Conservation (phyloP, 1,139 yeast genomes). For the Candida sojae region DNA sequence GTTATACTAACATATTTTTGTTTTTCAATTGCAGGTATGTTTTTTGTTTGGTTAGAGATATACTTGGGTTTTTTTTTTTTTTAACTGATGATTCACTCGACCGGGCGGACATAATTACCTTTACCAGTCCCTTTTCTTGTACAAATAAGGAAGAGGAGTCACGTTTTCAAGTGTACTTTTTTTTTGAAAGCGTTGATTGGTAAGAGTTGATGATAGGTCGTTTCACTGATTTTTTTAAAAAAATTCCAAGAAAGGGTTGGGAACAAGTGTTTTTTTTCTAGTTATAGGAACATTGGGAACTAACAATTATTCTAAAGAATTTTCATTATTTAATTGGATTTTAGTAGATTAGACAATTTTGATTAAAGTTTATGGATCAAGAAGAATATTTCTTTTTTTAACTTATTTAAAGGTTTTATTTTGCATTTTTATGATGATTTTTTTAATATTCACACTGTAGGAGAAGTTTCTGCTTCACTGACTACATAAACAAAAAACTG, state of each 20-base stretch:
- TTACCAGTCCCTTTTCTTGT: conserved; percentile 48
- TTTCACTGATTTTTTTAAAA: conserved; percentile 27
- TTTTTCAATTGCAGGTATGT: conserved; percentile 2
- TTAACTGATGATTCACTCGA: conserved; percentile 62
- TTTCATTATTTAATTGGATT: neutral
- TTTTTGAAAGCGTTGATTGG: conserved; percentile 53
- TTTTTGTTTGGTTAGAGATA: neutral
- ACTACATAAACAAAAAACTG: conserved; percentile 58
- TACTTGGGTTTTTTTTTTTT: conserved; percentile 5
- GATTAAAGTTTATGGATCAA: neutral
- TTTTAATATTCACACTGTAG: conserved; percentile 65
- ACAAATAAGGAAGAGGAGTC: conserved; percentile 54
- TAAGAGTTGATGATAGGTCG: conserved; percentile 70
- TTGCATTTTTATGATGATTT: conserved; percentile 47
- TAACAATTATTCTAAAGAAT: neutral
- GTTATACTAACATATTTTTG: conserved; percentile 3
- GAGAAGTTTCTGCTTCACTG: conserved; percentile 51
- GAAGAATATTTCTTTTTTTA: neutral
- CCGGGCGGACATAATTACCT: conserved; percentile 79
- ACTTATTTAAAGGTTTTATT: neutral
- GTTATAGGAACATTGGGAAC: neutral
- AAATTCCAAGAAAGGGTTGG: neutral
- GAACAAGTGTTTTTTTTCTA: neutral
- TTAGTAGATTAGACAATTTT: neutral
- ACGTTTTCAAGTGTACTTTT: conserved; percentile 66